These are phyloP conservation scores for Senecio squalidus DNA, from an alignment of 140 eudicot genomes.

Conservation along the genomic window DNA sequence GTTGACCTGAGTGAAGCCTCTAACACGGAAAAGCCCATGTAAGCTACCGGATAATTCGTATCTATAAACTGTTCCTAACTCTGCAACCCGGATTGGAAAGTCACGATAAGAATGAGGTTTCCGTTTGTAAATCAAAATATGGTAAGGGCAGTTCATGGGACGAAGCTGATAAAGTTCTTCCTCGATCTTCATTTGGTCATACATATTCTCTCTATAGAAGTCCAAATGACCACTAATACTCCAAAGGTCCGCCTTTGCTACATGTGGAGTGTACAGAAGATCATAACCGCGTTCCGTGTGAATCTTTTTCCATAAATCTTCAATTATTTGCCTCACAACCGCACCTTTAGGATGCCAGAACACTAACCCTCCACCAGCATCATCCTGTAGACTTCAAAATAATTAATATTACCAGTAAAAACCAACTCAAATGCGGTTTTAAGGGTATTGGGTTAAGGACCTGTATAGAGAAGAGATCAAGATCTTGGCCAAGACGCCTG, in stretches of 20 bases:
- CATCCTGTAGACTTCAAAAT: conserved; percentile 62
- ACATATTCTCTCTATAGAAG: conserved; percentile 92
- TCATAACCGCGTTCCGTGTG: conserved; percentile 76
- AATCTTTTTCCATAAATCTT: conserved; percentile 86
- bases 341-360: conserved; percentile 99
- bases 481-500: conserved; percentile 99
- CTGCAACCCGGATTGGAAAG: conserved; percentile 95
- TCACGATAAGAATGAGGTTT: conserved; percentile 84
- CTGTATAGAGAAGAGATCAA: conserved; percentile 97
- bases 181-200: conserved; percentile 94
- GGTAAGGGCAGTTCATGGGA: conserved; percentile 99
- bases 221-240: conserved; percentile 95
- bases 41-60: conserved; percentile 91
- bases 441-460: conserved; percentile 27
- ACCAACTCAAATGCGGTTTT: conserved; percentile 3
- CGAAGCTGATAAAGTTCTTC: conserved; percentile 96
- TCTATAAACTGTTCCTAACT: conserved; percentile 96
- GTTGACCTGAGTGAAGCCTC: conserved; percentile 96
- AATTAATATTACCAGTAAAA: neutral
- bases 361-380: conserved; percentile 98
- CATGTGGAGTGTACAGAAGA: conserved; percentile 94
- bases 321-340: conserved; percentile 80
- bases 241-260: conserved; percentile 98
- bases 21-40: conserved; percentile 96
- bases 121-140: conserved; percentile 79